These are phyloP conservation scores for Agaricus blazei DNA, from an alignment of 768 basidiomycete genomes.

Conservation along the genomic window DNA sequence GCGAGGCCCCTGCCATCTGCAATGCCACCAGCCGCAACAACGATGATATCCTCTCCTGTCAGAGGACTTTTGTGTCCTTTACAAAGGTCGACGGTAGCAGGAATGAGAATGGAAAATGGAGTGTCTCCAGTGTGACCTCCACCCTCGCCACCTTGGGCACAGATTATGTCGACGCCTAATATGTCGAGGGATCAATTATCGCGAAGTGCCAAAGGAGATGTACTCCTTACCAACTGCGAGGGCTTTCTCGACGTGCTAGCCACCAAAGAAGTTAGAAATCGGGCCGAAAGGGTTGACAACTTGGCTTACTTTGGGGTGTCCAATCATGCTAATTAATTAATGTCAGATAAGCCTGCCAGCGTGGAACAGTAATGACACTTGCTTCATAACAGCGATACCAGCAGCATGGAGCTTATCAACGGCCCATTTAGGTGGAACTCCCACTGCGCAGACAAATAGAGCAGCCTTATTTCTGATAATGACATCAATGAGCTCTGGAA, in stretches of 20 bases:
- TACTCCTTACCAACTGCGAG: conserved; percentile 53
- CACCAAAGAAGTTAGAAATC: conserved; percentile 2
- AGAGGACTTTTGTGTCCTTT: conserved; percentile 64
- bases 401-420: conserved; percentile 80
- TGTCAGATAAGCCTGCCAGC: neutral
- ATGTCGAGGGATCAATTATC: neutral
- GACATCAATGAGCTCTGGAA: conserved; percentile 72
- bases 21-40: conserved; percentile 84
- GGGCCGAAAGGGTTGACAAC: conserved; percentile 1
- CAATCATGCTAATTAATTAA: conserved; percentile 57
- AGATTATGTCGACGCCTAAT: conserved; percentile 83
- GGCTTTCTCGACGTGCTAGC: conserved; percentile 67
- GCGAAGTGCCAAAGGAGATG: neutral
- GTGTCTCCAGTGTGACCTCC: conserved; percentile 87
- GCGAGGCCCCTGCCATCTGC: conserved; percentile 81
- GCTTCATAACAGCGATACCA: conserved; percentile 85
- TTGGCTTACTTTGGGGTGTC: conserved; percentile 67
- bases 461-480: conserved; percentile 69
- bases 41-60: conserved; percentile 69
- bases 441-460: conserved; percentile 80
- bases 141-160: conserved; percentile 84
- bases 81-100: conserved; percentile 78
- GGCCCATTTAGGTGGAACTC: conserved; percentile 78
- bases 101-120: conserved; percentile 77
- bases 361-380: conserved; percentile 18